Conservation (phyloP, 768 basidiomycete genomes). For the Trametes cingulata region DNA sequence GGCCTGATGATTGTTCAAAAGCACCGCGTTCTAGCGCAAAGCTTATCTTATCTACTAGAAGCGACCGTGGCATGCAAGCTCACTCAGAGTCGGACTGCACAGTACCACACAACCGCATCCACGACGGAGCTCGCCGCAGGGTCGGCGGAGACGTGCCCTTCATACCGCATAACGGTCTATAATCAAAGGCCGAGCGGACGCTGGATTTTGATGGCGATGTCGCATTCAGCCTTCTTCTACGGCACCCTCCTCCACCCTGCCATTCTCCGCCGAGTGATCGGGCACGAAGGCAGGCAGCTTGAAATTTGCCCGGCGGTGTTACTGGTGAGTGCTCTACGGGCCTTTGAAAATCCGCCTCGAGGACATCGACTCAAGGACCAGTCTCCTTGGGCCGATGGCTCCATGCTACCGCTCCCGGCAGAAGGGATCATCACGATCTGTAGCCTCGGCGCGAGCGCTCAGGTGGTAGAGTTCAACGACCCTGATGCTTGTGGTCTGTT, state of each 20-base stretch:
- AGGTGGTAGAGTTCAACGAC: not conserved
- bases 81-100: no score
- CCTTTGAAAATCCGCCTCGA: no score
- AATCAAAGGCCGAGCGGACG: no score
- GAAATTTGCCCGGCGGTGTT: conserved; percentile 74
- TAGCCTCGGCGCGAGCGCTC: not conserved
- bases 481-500: not conserved
- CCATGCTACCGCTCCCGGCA: not conserved
- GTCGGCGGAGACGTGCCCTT: no score
- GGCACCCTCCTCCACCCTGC: conserved; percentile 89
- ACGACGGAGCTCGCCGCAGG: no score
- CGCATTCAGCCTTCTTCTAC: conserved; percentile 72
- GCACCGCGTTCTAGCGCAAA: no score
- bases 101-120: no score
- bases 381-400: not conserved
- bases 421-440: not conserved
- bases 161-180: no score
- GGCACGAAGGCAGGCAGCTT: conserved; percentile 63
- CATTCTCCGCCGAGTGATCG: conserved; percentile 76
- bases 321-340: conserved; percentile 46
- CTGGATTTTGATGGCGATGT: not conserved
- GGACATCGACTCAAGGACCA: not conserved
- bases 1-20: no score
- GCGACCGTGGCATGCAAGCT: no score
- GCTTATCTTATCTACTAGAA: no score